Percentiles rank a stretch among this genome's conserved stretches.
phyloP scores from a whole-genome alignment of 225 moss, liverwort and hornwort species.

The Sphagnum tenellum region DNA sequence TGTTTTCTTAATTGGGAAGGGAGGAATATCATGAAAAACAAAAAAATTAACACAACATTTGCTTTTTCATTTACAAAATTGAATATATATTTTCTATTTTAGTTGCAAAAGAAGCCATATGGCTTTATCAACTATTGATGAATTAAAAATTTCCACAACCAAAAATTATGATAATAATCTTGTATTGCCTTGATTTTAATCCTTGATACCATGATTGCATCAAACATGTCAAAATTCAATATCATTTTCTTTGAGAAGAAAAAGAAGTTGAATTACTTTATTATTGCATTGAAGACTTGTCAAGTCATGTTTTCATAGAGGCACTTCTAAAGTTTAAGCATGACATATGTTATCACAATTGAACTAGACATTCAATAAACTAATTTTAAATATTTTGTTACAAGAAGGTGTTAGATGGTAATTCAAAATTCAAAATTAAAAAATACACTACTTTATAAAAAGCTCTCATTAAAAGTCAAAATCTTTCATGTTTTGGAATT shows the following conservation, averaged over 20 bases:
- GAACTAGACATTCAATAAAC: no score
- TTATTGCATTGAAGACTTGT: neutral
- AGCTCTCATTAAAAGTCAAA: no score
- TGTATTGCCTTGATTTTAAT: neutral
- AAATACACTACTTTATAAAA: no score
- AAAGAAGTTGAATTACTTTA: neutral
- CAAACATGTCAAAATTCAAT: conserved; percentile 2
- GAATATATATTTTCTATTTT: neutral
- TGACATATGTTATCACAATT: no score
- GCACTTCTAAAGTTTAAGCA: neutral
- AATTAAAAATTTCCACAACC: neutral
- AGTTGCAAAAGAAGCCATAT: conserved; percentile 3
- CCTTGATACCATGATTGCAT: neutral
- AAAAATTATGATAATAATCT: neutral
- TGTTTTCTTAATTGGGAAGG: neutral
- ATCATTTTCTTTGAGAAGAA: conserved; percentile 4
- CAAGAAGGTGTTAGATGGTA: neutral
- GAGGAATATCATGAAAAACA: no score
- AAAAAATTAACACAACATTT: neutral
- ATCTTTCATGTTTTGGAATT: no score
- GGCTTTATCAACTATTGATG: neutral
- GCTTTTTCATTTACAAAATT: conserved; percentile 1
- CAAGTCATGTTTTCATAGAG: no score
- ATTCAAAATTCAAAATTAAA: no score
- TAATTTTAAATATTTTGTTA: neutral